Evolutionary conservation across 257 asterid genomes (phyloP).

Genomic region (Ophiorrhiza pumila): DNA sequence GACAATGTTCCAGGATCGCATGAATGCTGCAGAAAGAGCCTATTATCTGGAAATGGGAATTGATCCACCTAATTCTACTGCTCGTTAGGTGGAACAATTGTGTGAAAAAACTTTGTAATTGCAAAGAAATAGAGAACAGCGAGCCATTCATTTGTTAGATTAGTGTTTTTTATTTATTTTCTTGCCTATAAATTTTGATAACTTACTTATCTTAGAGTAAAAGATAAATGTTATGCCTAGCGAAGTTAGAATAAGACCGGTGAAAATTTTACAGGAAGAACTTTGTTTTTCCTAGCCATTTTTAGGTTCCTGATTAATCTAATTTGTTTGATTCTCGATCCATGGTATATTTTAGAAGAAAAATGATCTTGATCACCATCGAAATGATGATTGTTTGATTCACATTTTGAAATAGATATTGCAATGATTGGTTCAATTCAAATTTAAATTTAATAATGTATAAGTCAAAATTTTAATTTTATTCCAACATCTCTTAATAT

Average conservation of each 20-base stretch:
- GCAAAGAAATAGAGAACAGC: not conserved
- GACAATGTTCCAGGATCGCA: conserved; percentile 69
- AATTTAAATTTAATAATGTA: too few species aligned
- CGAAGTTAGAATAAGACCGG: not conserved
- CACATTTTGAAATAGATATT: too few species aligned
- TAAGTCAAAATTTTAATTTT: too few species aligned
- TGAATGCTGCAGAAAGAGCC: conserved; percentile 65
- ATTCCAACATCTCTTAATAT: too few species aligned
- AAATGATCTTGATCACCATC: too few species aligned
- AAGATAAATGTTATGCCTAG: not conserved
- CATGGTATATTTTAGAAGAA: not conserved
- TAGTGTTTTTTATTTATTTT: not conserved
- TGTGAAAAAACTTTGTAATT: conserved; percentile 9
- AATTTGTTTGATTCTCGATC: not conserved
- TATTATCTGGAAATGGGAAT: conserved; percentile 64
- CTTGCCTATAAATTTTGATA: not conserved
- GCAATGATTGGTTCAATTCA: too few species aligned
- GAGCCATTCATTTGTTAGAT: not conserved
- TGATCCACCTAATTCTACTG: conserved; percentile 58
- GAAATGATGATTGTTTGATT: too few species aligned
- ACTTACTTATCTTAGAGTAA: not conserved
- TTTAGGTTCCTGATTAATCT: not conserved
- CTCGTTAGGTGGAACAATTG: conserved; percentile 29
- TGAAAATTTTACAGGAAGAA: not conserved
- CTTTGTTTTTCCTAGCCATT: not conserved